phyloP scores from a whole-genome alignment of 2,329 filamentous ascomycete species.

The Sordariomycetes sp. region DNA sequence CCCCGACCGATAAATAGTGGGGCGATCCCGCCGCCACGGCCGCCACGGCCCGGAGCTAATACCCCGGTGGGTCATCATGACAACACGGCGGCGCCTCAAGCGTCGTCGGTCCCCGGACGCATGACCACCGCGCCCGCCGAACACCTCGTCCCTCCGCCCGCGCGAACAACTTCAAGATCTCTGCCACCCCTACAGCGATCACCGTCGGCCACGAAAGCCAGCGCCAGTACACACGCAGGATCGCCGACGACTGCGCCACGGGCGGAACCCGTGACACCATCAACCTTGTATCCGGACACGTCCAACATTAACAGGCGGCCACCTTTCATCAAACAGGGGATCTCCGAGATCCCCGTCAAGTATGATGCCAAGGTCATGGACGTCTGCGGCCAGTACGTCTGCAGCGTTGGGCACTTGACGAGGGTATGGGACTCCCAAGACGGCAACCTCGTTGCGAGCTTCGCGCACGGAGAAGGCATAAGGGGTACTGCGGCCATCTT shows the following conservation, averaged over 20 bases:
- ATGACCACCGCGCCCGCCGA: conserved; percentile 9
- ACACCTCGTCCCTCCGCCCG: conserved; percentile 8
- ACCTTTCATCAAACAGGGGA: conserved; percentile 58
- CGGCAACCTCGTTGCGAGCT: conserved; percentile 67
- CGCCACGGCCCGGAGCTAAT: conserved; percentile 8
- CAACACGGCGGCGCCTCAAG: conserved; percentile 10
- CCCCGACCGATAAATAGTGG: conserved; percentile 10
- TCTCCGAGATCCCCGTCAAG: conserved; percentile 66
- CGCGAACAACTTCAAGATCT: conserved; percentile 12
- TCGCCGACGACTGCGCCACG: not conserved
- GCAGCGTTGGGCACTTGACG: conserved; percentile 76
- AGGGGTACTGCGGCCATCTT: conserved; percentile 75
- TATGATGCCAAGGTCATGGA: conserved; percentile 82
- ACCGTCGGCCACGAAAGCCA: not conserved
- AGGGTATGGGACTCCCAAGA: conserved; percentile 77
- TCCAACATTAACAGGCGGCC: conserved; percentile 75
- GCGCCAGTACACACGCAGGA: not conserved
- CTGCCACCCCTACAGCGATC: not conserved
- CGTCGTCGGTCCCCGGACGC: conserved; percentile 13
- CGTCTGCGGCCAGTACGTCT: conserved; percentile 76
- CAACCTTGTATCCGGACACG: conserved; percentile 66
- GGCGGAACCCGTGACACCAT: conserved; percentile 31
- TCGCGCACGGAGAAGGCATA: conserved; percentile 73
- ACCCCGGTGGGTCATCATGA: conserved; percentile 3
- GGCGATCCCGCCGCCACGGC: conserved; percentile 15